Base-by-base conservation (phyloP, 2,329 filamentous ascomycete genomes). In the Xylaria sp. region DNA sequence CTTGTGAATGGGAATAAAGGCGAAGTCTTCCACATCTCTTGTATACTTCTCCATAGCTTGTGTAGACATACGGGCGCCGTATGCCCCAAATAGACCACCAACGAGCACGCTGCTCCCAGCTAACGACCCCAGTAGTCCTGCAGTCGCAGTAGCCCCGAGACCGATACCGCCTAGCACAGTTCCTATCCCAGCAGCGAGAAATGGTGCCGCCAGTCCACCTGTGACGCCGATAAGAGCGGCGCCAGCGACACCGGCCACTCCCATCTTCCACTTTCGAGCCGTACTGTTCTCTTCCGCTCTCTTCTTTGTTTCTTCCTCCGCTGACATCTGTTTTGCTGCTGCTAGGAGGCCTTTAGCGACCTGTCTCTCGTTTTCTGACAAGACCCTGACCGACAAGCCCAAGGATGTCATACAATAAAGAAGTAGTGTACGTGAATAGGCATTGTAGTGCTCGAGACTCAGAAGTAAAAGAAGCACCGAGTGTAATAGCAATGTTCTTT, bases 21-120 rank as follows among this genome's bases (percentile, higher is more conserved):
- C 93, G 78, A 97, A 97, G 75, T 98, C 95, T 73, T 94, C 89
- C 13, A 98, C 91, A 72, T 97, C 92, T 72, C 89, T 88, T 5
- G 92, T 88, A 76, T 96, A 97, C 36, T 90, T 85, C 70, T 97
- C 93, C 85, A 98, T 92, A 83, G 94, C 93, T 76, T 93, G 89
- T 39, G 90, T 89, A 0, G 92, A 92, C 85, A 97, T 95, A 42
- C 90, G 88, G 0, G 90, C 89, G 6, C 92, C 92, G 73, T 96
- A 97, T 2, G 96, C 92, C 1, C 95, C 95, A 74, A 98, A 97
- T 11, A 98, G 81, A 22, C 92, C 88, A 5, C 94, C 95, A 7
- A 97, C 90, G 15, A 95, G 83, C 6, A 95, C 86, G 3, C 90
- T 87, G 65, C 91, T 95, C 42, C 94, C 90, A 1, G 94, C 92